Evolutionary conservation across 306 rosid species (phyloP).

Genomic region (Oemleria cerasiformis): DNA sequence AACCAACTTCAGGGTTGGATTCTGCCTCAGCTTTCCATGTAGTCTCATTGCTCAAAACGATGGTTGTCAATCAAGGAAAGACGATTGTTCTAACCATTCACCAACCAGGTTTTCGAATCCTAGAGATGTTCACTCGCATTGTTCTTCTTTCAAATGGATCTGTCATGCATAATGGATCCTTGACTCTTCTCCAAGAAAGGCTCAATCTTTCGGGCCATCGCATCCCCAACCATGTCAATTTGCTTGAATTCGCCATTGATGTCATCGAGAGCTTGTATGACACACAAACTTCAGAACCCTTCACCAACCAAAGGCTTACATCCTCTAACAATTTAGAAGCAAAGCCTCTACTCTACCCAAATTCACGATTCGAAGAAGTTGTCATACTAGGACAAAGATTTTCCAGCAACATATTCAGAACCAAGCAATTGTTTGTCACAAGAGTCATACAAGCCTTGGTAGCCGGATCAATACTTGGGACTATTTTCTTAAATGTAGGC

Average conservation of each 20-base stretch:
- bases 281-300: conserved; percentile 51
- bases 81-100: conserved; percentile 80
- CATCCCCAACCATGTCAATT: conserved; percentile 77
- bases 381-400: conserved; percentile 78
- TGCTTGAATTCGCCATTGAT: conserved; percentile 79
- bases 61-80: conserved; percentile 74
- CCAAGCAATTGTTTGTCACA: conserved; percentile 63
- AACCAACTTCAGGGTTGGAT: conserved; percentile 97
- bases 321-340: conserved; percentile 31
- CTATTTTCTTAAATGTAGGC: conserved; percentile 45
- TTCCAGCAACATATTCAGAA: conserved; percentile 80
- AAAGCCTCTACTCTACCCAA: conserved; percentile 41
- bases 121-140: conserved; percentile 61
- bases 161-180: conserved; percentile 70
- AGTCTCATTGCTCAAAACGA: conserved; percentile 66
- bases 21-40: conserved; percentile 91
- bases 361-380: conserved; percentile 54
- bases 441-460: conserved; percentile 50
- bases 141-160: conserved; percentile 71
- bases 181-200: conserved; percentile 67
- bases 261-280: conserved; percentile 56
- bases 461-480: conserved; percentile 49
- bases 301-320: conserved; percentile 26
- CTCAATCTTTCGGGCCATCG: conserved; percentile 52
- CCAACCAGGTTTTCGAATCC: conserved; percentile 88